Percentiles rank a stretch among this genome's conserved stretches.
phyloP scores from a whole-genome alignment of 2,329 filamentous ascomycete genomes.

The Cytospora paraplurivora region DNA sequence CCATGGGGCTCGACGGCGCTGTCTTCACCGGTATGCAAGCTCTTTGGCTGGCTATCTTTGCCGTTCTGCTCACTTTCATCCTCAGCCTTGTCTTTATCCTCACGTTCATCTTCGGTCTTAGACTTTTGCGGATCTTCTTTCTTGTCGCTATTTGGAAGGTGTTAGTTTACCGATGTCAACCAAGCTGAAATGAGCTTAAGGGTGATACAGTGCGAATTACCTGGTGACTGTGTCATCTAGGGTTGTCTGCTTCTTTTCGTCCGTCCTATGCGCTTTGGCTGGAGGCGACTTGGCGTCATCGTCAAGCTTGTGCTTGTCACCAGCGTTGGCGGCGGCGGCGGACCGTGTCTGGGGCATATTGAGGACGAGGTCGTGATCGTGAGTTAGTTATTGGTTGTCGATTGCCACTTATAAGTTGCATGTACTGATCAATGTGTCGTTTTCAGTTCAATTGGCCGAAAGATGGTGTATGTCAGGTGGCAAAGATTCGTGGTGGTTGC shows the following conservation, averaged over 20 bases:
- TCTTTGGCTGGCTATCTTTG: slow-evolving; percentile 25
- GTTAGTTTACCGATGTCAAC: background rate
- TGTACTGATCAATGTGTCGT: no score
- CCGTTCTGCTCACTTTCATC: slow-evolving; percentile 31
- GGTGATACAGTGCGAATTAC: background rate
- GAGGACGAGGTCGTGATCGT: background rate
- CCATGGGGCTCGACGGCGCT: slow-evolving; percentile 37
- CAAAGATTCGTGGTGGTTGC: no score
- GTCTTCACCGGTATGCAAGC: slow-evolving; percentile 23
- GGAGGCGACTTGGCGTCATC: background rate
- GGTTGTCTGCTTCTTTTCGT: slow-evolving; percentile 23
- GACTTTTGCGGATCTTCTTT: slow-evolving; percentile 26
- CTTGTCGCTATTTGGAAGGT: slow-evolving; percentile 18
- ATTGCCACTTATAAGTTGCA: no score
- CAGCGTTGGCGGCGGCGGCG: background rate
- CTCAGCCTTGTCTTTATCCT: slow-evolving; percentile 33
- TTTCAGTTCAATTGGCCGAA: background rate
- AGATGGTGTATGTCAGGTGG: no score
- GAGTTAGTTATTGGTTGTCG: no score
- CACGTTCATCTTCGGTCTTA: slow-evolving; percentile 33
- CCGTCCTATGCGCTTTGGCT: slow-evolving; percentile 21
- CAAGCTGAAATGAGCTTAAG: no score
- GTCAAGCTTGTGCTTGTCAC: slow-evolving; percentile 26
- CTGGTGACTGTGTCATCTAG: slow-evolving; percentile 21
- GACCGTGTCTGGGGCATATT: slow-evolving; percentile 17